Evolutionary conservation across 1,284 basidiomycete species (phyloP).

Genomic region (Neotropicomus parvogracilis): DNA sequence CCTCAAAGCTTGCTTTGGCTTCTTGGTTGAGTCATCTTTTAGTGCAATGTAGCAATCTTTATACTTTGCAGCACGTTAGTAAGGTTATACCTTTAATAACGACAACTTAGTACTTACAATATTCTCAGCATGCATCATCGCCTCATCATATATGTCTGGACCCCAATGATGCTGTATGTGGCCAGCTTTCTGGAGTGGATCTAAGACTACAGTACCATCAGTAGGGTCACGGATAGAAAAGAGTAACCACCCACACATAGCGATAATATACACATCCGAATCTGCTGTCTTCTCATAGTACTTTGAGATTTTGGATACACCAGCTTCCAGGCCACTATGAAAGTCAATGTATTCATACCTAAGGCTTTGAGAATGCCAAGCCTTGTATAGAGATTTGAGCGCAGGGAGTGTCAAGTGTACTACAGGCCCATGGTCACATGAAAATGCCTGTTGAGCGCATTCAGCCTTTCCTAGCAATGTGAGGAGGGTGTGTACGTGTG

Average conservation of each 20-base stretch:
- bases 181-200: slow-evolving; percentile 11
- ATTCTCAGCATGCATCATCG: slow-evolving; percentile 3
- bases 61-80: no score
- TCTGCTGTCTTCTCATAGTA: slow-evolving; percentile 30
- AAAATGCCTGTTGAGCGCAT: slow-evolving; percentile 8
- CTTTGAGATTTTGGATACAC: slow-evolving; percentile 20
- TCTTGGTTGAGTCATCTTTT: no score
- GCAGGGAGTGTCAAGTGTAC: slow-evolving; percentile 21
- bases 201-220: background rate
- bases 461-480: background rate
- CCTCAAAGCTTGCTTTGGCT: no score
- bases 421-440: background rate
- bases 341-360: slow-evolving; percentile 17
- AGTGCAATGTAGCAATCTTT: no score
- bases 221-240: no score
- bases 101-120: no score
- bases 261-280: slow-evolving; percentile 18
- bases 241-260: background rate
- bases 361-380: slow-evolving; percentile 14
- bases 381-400: slow-evolving; percentile 25
- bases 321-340: slow-evolving; percentile 17
- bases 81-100: no score
- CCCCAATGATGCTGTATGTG: slow-evolving; percentile 1
- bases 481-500: background rate
- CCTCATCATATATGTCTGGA: background rate